Evolutionary conservation across 2,329 filamentous ascomycete genomes (phyloP), one percentile per base, ranked within the genome.

Genomic region (Pezicula rhizophila): DNA sequence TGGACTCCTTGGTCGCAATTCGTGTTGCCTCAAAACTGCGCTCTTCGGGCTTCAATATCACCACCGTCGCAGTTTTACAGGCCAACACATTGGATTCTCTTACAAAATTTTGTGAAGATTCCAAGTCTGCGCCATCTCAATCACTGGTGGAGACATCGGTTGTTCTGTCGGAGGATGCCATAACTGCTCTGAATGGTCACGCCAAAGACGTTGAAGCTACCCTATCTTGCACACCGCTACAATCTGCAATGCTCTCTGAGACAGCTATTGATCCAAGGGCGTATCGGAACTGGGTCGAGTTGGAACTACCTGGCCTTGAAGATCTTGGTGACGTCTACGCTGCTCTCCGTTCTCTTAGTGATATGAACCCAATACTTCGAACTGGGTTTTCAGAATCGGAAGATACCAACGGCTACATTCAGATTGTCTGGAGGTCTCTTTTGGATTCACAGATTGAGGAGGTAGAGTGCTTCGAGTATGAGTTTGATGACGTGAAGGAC

Each of bases 231-330:
- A 91, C 84, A 4, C 76, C 82, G 12, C 72, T 93, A 8, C 91
- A 96, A 59, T 70, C 77, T 15, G 83, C 88, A 2, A 95, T 96
- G 89, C 73, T 96, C 14, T 74, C 79, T 0, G 89, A 95, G 67
- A 91, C 88, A 1, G 66, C 74, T 2, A 72, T 70, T 15, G 72
- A 83, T 51, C 54, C 72, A 2, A 68, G 67, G 42, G 75, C 83
- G 7, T 96, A 96, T 62, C 87, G 85, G 67, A 96, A 96, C 57
- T 84, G 83, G 71, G 70, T 93, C 10, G 78, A 86, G 57, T 63
- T 95, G 1, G 70, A 78, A 10, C 63, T 73, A 1, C 40, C 63
- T 0, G 52, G 58, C 0, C 60, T 71, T 28, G 57, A 60, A 1
- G 52, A 58, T 42, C 33, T 63, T 2, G 55, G 69, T 0, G 56